Base-by-base conservation (phyloP, 768 basidiomycete species). In the Leccinum disarticulatum region DNA sequence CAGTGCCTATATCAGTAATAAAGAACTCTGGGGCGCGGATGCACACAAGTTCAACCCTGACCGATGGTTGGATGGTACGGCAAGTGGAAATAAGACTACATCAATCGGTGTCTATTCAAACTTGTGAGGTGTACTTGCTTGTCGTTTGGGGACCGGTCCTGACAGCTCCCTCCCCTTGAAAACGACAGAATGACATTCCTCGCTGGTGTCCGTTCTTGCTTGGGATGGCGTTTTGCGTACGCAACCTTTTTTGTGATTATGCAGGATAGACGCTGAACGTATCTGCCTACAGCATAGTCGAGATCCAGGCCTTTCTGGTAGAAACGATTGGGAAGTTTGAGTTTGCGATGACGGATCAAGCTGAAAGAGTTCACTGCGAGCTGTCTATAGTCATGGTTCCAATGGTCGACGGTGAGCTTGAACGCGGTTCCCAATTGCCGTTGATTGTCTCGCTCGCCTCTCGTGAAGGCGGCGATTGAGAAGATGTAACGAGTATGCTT, bases 321-420 rank as follows among this genome's bases (percentile, higher is more conserved):
- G 84, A 85, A 65, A 73, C 85, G 25, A 58, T 87, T 47, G 70
- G 76, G 35, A 76, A 80, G 63, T 84, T 87, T 63, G 81, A 86
- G 61, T 82, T 87, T 61, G 60, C 65, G 41, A 46, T 46, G 43
- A 46, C 43, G 6, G 43, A 46, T 46, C 43, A 65, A 36, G 59
- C 68, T 22, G 63, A 71, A 48, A 66, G 56, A 31, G 59, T 80
- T 46, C 56, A 68, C 15, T 67, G 74, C 27, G 27, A 46, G 15
- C 56, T 69, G 33, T 68, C 68, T 33, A 19, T 64, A 22, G 62
- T 73, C n/a, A 74, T 77, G 73, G 60, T 67, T 35, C 75, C 74
- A 13, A 73, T 68, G 3, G 57, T 77, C 9, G 67, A 71, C 13
- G 76, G 72, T 28, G 72, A 75, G 55, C 50, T 60, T 6, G 65